These are phyloP conservation scores for Fusarium anguioides DNA, from an alignment of 2,329 filamentous ascomycete genomes.

Conservation along the genomic window DNA sequence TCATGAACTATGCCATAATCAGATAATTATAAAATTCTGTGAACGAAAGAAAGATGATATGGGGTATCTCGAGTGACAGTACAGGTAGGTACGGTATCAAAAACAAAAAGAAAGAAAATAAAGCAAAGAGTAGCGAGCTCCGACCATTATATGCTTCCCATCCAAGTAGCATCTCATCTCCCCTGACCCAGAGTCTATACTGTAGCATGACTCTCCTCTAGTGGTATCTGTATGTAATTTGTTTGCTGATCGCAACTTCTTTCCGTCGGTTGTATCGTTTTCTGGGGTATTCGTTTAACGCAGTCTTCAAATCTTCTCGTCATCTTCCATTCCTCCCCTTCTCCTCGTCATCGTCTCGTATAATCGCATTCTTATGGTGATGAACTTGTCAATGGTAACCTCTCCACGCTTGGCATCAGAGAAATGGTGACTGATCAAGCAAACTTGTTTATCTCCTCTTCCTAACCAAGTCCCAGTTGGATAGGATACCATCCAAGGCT, in stretches of 20 bases:
- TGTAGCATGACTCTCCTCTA: constrained; percentile 30
- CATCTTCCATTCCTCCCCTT: background rate
- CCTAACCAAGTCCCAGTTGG: constrained; percentile 59
- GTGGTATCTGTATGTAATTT: constrained; percentile 29
- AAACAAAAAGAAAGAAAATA: constrained; percentile 11
- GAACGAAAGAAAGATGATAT: constrained; percentile 40
- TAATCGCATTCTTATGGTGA: background rate
- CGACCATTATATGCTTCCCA: constrained; percentile 35
- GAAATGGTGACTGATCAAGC: background rate
- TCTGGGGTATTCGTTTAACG: constrained; percentile 18
- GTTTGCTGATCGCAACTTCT: constrained; percentile 22
- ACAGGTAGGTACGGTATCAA: constrained; percentile 37
- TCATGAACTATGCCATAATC: constrained; percentile 24
- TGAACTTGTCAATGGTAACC: background rate
- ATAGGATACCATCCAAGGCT: constrained; percentile 63
- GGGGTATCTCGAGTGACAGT: constrained; percentile 48
- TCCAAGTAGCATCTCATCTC: constrained; percentile 1
- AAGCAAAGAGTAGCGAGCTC: constrained; percentile 20
- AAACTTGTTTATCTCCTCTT: constrained; percentile 56
- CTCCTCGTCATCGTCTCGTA: constrained; percentile 5
- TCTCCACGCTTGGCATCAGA: background rate
- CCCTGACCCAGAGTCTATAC: constrained; percentile 20
- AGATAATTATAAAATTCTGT: constrained; percentile 37
- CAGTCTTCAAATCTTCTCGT: constrained; percentile 18
- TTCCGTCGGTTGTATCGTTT: constrained; percentile 12